phyloP scores from a whole-genome alignment of 768 basidiomycete species.

The Lepiota brunneoincarnata region DNA sequence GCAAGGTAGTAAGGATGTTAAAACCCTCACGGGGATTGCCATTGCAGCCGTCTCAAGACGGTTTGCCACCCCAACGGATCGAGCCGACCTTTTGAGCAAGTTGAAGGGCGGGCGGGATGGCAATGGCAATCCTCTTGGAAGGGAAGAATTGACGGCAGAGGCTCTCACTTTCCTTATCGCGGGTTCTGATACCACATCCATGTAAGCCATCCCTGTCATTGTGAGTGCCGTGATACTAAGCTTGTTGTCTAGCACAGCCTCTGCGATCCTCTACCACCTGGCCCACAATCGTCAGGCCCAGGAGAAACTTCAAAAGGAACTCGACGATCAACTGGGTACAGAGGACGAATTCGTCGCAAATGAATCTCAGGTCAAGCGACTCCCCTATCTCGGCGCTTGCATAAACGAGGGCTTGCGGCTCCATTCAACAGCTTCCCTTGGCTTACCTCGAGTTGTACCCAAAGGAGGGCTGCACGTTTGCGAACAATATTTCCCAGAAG shows the following conservation, averaged over 20 bases:
- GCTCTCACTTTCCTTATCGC: constrained; percentile 84
- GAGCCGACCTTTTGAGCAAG: constrained; percentile 79
- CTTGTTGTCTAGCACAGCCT: constrained; percentile 61
- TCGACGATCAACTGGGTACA: constrained; percentile 56
- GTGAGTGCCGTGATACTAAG: neutral
- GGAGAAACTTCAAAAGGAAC: constrained; percentile 71
- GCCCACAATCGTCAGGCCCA: constrained; percentile 65
- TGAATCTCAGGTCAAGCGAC: constrained; percentile 65
- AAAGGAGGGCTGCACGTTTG: constrained; percentile 64
- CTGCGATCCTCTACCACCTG: constrained; percentile 85
- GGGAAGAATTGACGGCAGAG: constrained; percentile 85
- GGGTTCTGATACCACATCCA: constrained; percentile 91
- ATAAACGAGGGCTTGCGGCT: constrained; percentile 85
- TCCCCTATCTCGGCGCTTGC: constrained; percentile 82
- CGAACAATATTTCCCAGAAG: constrained; percentile 60
- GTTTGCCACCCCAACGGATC: constrained; percentile 62
- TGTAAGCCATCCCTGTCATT: constrained; percentile 44
- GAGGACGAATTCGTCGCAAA: constrained; percentile 62
- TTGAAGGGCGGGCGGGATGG: constrained; percentile 77
- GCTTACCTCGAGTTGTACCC: constrained; percentile 78
- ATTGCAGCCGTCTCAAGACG: constrained; percentile 78
- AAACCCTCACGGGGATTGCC: constrained; percentile 75
- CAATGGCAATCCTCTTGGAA: constrained; percentile 74
- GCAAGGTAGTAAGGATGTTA: constrained; percentile 60
- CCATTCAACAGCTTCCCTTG: constrained; percentile 81